A percentile compares a stretch with the other conserved stretches of the same genome.
These are phyloP conservation scores for Pichia kluyveri DNA, from an alignment of 805 yeast species.

Conservation along the genomic window DNA sequence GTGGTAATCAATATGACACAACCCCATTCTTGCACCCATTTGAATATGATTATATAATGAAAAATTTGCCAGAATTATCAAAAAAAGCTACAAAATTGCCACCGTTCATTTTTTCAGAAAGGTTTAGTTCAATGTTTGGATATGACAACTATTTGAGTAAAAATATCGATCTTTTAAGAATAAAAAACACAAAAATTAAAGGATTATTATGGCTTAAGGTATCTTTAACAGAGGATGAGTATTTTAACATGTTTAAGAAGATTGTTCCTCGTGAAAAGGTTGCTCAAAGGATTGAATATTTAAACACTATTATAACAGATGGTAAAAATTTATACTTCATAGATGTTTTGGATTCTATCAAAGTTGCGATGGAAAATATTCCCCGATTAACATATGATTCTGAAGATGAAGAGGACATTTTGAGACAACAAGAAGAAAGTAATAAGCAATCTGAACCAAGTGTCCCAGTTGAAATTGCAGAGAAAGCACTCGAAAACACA, in stretches of 20 bases:
- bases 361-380: constrained; percentile 1
- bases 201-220: constrained; percentile 10
- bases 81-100: constrained; percentile 9
- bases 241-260: constrained; percentile 11
- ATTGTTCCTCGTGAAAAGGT: constrained; percentile 12
- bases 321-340: constrained; percentile 15
- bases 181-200: constrained; percentile 10
- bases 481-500: no score
- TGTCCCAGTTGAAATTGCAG: no score
- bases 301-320: constrained; percentile 19
- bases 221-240: constrained; percentile 13
- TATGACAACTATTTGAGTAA: constrained; percentile 1
- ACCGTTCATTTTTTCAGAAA: constrained; percentile 11
- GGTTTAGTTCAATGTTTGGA: constrained; percentile 9
- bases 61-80: constrained; percentile 6
- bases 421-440: background rate
- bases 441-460: background rate
- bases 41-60: constrained; percentile 18
- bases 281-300: constrained; percentile 10
- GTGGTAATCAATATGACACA: constrained; percentile 10
- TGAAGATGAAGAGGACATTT: constrained; percentile 8
- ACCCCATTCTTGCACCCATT: constrained; percentile 17
- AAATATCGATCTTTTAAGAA: constrained; percentile 2
- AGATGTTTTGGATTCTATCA: constrained; percentile 9
- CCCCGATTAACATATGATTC: constrained; percentile 4